phyloP scores from a whole-genome alignment of 306 rosid genomes.

The Prunus davidiana region DNA sequence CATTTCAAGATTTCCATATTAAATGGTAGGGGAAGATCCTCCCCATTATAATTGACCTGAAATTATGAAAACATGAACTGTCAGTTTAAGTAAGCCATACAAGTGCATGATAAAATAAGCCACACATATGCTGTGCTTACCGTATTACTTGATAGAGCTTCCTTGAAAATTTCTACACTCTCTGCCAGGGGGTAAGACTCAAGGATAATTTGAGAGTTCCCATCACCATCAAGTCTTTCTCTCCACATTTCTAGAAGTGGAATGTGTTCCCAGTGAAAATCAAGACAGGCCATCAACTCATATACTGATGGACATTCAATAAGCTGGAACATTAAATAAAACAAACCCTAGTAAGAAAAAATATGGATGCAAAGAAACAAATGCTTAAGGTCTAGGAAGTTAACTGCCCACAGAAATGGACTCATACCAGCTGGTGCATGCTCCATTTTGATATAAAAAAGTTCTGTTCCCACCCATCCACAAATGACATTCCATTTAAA shows the following conservation, averaged over 20 bases:
- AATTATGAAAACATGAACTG: conserved; percentile 7
- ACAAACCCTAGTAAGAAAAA: conserved; percentile 10
- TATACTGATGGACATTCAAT: conserved; percentile 93
- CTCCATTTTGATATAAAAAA: conserved; percentile 93
- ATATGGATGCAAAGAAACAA: not conserved
- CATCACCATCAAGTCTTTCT: conserved; percentile 50
- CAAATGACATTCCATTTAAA: conserved; percentile 91
- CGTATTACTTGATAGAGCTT: conserved; percentile 67
- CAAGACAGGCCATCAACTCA: conserved; percentile 68
- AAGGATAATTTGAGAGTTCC: conserved; percentile 46
- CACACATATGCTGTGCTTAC: conserved; percentile 38
- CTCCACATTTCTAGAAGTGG: conserved; percentile 85
- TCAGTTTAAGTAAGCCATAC: not conserved
- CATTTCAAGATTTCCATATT: conserved; percentile 76
- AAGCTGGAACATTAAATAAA: conserved; percentile 54
- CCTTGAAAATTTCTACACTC: conserved; percentile 50
- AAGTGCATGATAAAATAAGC: not conserved
- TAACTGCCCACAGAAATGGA: conserved; percentile 9
- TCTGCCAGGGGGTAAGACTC: conserved; percentile 77
- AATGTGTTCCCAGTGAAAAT: conserved; percentile 63
- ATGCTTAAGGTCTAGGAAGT: not conserved
- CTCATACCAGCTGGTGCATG: conserved; percentile 94
- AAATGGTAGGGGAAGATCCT: conserved; percentile 63
- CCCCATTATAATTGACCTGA: conserved; percentile 67
- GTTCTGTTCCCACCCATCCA: conserved; percentile 90